A percentile compares a stretch with the other conserved stretches of the same genome.
phyloP scores from a whole-genome alignment of 257 asterid species.

The Solanum appendiculatum region DNA sequence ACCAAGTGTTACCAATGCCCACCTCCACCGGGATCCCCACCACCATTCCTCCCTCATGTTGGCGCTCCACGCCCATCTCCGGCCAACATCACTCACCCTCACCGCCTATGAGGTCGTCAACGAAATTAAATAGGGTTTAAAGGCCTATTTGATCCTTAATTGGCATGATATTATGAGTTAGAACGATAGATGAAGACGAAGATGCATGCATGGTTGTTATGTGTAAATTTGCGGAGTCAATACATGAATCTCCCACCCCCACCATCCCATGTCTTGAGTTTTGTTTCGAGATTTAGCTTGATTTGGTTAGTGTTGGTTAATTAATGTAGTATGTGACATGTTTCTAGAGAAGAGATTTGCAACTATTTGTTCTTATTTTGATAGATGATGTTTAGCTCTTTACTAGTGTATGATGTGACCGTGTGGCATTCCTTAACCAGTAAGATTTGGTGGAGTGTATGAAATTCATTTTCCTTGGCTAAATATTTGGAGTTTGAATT shows the following conservation, averaged over 20 bases:
- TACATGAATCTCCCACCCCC: background rate
- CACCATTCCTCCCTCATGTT: conserved; percentile 21
- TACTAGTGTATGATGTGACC: background rate
- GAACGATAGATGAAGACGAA: background rate
- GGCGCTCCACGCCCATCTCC: conserved; percentile 37
- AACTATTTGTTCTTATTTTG: background rate
- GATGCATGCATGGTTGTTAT: background rate
- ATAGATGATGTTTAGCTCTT: background rate
- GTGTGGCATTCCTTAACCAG: background rate
- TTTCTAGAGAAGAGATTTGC: background rate
- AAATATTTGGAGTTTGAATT: background rate
- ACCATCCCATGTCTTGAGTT: background rate
- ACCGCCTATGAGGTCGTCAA: background rate
- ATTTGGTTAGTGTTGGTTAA: background rate
- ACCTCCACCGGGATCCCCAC: conserved; percentile 25
- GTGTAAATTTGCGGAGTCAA: background rate
- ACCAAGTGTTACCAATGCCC: conserved; percentile 90
- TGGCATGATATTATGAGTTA: background rate
- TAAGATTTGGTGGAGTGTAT: background rate
- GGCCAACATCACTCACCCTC: conserved; percentile 26
- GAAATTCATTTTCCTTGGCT: background rate
- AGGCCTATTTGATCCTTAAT: too few relatives aligned
- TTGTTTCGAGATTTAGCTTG: background rate
- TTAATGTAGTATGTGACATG: background rate
- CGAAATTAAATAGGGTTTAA: background rate